Evolutionary conservation across 129 eudicot species (phyloP).

Genomic region (Centella asiatica): DNA sequence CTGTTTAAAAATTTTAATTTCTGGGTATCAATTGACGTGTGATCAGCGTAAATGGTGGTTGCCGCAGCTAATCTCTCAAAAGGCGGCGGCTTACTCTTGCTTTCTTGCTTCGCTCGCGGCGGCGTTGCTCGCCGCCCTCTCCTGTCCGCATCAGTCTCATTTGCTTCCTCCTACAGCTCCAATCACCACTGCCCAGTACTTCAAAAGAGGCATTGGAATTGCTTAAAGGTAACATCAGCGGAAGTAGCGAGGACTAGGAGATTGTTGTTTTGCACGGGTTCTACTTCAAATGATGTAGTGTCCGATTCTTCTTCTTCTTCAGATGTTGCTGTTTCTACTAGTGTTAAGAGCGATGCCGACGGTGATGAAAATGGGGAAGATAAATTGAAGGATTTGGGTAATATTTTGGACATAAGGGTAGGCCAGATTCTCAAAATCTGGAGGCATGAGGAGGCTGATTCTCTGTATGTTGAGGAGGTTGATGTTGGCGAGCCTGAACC

Average conservation of each 20-base stretch:
- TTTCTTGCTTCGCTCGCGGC: slow-evolving; percentile 30
- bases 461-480: slow-evolving; percentile 82
- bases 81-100: slow-evolving; percentile 28
- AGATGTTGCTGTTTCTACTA: neutral
- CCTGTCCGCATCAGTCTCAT: slow-evolving; percentile 1
- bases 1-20: neutral
- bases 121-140: slow-evolving; percentile 25
- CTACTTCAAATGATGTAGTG: slow-evolving; percentile 8
- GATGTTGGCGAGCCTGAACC: slow-evolving; percentile 83
- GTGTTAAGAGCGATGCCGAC: slow-evolving; percentile 1
- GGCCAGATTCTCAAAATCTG: slow-evolving; percentile 66
- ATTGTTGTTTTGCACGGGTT: slow-evolving; percentile 28
- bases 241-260: neutral
- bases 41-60: slow-evolving; percentile 26
- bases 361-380: slow-evolving; percentile 20
- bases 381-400: slow-evolving; percentile 46
- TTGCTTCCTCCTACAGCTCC: slow-evolving; percentile 10
- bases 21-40: neutral
- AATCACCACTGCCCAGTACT: slow-evolving; percentile 14
- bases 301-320: slow-evolving; percentile 15
- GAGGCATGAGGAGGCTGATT: slow-evolving; percentile 92
- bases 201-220: slow-evolving; percentile 16
- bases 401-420: slow-evolving; percentile 68
- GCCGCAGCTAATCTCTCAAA: slow-evolving; percentile 42
- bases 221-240: slow-evolving; percentile 1